Percentiles rank a stretch among this genome's conserved stretches.
Conservation (phyloP, 352 stramenopile species). For the Globisporangium irregulare region DNA sequence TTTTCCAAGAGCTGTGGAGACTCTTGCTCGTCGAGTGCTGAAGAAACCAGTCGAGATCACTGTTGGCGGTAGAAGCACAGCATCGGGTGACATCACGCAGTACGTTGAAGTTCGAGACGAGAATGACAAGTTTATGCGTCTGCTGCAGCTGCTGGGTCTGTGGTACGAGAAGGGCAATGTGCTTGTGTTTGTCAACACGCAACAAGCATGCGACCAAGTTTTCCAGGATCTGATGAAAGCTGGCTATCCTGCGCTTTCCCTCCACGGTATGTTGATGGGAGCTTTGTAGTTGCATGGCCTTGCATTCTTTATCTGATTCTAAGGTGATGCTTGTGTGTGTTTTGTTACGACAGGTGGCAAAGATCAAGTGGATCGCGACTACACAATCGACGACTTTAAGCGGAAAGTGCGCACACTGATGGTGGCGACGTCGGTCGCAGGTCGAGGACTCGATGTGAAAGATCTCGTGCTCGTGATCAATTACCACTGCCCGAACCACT, state of each 20-base stretch:
- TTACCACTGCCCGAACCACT: slow-evolving; percentile 98
- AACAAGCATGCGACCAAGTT: slow-evolving; percentile 95
- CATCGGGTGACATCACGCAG: slow-evolving; percentile 96
- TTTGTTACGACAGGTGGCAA: slow-evolving; percentile 84
- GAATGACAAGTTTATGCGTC: slow-evolving; percentile 97
- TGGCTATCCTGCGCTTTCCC: slow-evolving; percentile 94
- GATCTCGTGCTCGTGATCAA: slow-evolving; percentile 99
- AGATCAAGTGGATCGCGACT: slow-evolving; percentile 99
- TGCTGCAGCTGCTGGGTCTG: slow-evolving; percentile 95
- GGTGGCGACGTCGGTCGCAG: slow-evolving; percentile 95
- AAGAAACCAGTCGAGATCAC: slow-evolving; percentile 97
- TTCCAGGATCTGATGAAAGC: slow-evolving; percentile 97
- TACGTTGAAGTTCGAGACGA: slow-evolving; percentile 99
- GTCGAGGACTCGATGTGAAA: slow-evolving; percentile 97
- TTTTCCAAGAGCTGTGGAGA: slow-evolving; percentile 94
- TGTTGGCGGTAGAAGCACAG: slow-evolving; percentile 93
- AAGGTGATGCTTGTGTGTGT: slow-evolving; percentile 9
- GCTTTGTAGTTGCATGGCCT: not conserved
- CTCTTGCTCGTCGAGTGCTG: slow-evolving; percentile 86
- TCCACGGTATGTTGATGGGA: slow-evolving; percentile 84
- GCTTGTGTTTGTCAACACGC: slow-evolving; percentile 99
- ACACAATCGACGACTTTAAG: slow-evolving; percentile 99
- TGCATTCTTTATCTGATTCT: not conserved
- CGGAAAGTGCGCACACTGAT: slow-evolving; percentile 90
- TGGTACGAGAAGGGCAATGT: slow-evolving; percentile 98